Conservation (phyloP, 2,329 filamentous ascomycete genomes). For the Balansia obtecta region DNA sequence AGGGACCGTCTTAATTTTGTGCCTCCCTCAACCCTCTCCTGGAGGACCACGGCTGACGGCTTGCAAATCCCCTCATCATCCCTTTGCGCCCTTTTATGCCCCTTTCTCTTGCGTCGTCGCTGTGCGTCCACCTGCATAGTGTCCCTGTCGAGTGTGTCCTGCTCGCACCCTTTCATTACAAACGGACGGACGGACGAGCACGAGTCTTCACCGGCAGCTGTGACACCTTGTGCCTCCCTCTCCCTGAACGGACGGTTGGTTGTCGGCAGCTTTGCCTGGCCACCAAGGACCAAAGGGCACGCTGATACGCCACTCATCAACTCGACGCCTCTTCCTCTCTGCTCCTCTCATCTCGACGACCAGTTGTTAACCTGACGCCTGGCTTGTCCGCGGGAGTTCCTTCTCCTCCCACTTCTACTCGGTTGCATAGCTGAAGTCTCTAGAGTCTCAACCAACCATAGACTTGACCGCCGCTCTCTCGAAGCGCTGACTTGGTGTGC, state of each 20-base stretch:
- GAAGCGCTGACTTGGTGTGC: constrained; percentile 2
- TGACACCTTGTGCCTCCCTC: constrained; percentile 5
- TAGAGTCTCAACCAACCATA: neutral
- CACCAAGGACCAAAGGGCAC: constrained; percentile 5
- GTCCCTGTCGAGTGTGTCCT: constrained; percentile 5
- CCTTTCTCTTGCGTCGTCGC: constrained; percentile 5
- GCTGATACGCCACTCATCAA: constrained; percentile 8
- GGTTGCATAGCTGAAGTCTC: neutral
- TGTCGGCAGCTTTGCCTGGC: constrained; percentile 7
- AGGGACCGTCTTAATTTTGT: constrained; percentile 1
- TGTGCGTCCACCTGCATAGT: constrained; percentile 2
- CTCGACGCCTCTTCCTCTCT: neutral
- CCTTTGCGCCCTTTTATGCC: constrained; percentile 7
- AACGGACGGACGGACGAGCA: neutral
- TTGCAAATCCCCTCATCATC: constrained; percentile 6
- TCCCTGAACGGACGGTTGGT: constrained; percentile 6
- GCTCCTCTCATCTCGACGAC: neutral
- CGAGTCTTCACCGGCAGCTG: constrained; percentile 7
- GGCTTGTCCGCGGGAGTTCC: neutral
- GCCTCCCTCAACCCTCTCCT: constrained; percentile 1
- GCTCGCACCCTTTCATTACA: neutral
- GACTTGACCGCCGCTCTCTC: neutral
- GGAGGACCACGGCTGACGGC: constrained; percentile 1
- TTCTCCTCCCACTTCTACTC: neutral
- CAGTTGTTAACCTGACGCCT: neutral